These are phyloP conservation scores for Candida xyloterini DNA, from an alignment of 805 yeast species.

Conservation along the genomic window DNA sequence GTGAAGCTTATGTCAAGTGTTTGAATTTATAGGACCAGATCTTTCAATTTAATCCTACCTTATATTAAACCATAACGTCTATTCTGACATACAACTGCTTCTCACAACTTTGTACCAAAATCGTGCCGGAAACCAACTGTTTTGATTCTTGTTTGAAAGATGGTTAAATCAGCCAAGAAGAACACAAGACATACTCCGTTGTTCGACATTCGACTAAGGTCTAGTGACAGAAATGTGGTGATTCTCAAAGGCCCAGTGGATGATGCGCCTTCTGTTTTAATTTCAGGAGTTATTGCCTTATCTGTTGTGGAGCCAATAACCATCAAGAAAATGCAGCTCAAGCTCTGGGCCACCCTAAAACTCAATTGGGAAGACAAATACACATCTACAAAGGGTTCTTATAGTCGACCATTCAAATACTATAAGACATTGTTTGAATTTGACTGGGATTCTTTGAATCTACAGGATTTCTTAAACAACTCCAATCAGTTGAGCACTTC, in stretches of 20 bases:
- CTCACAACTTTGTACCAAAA: background rate
- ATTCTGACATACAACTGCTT: background rate
- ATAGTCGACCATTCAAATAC: conserved; percentile 46
- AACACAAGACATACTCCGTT: conserved; percentile 30
- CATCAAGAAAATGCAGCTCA: conserved; percentile 60
- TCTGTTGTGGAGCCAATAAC: conserved; percentile 72
- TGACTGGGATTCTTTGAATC: conserved; percentile 68
- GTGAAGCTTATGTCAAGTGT: background rate
- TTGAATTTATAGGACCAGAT: background rate
- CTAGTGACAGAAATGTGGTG: conserved; percentile 73
- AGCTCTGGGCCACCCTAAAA: conserved; percentile 64
- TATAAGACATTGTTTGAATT: conserved; percentile 71
- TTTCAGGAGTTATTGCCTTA: conserved; percentile 76
- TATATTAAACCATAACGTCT: background rate
- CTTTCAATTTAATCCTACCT: background rate
- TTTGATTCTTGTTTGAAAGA: background rate
- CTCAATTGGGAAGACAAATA: conserved; percentile 61
- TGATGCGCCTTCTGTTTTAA: conserved; percentile 72
- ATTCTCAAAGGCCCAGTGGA: conserved; percentile 74
- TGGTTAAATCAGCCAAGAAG: conserved; percentile 25
- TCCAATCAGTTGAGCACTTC: conserved; percentile 21
- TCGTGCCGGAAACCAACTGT: no score
- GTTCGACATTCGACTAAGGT: conserved; percentile 53
- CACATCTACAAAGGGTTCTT: conserved; percentile 43
- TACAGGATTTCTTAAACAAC: conserved; percentile 36